Percentiles rank a stretch among this genome's conserved stretches.
These are phyloP conservation scores for Capsicum chinense DNA, from an alignment of 257 asterid species.

Conservation along the genomic window DNA sequence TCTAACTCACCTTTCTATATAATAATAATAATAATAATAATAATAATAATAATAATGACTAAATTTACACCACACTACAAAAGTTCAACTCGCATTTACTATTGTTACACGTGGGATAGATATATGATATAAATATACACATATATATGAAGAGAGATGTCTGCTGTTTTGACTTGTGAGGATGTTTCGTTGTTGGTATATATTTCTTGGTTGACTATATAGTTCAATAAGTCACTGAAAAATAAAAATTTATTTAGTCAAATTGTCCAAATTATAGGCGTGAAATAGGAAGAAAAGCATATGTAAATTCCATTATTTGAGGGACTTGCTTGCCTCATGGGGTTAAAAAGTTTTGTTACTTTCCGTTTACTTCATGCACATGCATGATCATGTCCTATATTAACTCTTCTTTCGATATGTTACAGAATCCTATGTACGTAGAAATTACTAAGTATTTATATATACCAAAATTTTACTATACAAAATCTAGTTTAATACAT, in stretches of 20 bases:
- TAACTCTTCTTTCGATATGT: constrained; percentile 13
- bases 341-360: constrained; percentile 20
- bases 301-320: constrained; percentile 9
- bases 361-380: constrained; percentile 27
- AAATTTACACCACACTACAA: neutral
- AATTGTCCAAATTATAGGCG: constrained; percentile 5
- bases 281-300: constrained; percentile 13
- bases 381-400: neutral
- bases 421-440: neutral
- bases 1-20: too few species aligned
- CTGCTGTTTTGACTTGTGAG: constrained; percentile 14
- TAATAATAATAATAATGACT: too few species aligned
- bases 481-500: neutral
- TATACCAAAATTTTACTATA: constrained; percentile 10
- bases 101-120: neutral
- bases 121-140: neutral
- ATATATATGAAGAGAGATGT: constrained; percentile 7
- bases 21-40: too few species aligned
- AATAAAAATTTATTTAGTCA: neutral
- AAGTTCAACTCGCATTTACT: neutral
- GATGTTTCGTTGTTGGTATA: neutral
- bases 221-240: neutral
- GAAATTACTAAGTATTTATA: neutral
- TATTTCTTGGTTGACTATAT: neutral
- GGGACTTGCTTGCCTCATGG: constrained; percentile 21